Evolutionary conservation across 2,329 filamentous ascomycete genomes (phyloP).

Genomic region (Aspergillus vadensis): DNA sequence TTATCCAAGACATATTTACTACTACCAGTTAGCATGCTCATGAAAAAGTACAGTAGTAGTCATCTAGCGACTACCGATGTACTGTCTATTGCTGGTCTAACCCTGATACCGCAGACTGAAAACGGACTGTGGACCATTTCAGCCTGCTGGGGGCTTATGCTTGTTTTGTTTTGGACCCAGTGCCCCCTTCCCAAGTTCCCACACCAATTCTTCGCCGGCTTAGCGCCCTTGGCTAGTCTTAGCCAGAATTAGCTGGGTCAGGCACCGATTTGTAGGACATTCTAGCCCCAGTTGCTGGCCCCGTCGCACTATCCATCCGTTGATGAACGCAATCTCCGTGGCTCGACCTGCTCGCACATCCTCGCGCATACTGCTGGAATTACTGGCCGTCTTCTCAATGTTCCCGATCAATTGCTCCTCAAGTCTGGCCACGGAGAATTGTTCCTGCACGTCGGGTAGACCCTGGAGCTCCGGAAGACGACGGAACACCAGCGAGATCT

Average conservation of each 20-base stretch:
- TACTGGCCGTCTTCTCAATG: conserved; percentile 6
- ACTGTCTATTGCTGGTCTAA: too few species aligned
- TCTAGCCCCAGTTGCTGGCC: not conserved
- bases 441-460: not conserved
- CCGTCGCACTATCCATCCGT: conserved; percentile 9
- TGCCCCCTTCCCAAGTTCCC: too few species aligned
- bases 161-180: not conserved
- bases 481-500: conserved; percentile 4
- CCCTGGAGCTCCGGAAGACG: not conserved
- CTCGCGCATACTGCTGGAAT: conserved; percentile 12
- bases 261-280: conserved; percentile 1
- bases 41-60: too few species aligned
- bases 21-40: too few species aligned
- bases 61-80: too few species aligned
- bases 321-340: conserved; percentile 10
- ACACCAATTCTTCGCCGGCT: not conserved
- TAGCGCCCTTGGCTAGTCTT: not conserved
- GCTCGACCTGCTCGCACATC: conserved; percentile 6
- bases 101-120: too few species aligned
- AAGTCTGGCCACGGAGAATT: not conserved
- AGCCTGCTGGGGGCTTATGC: not conserved
- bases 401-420: conserved; percentile 1
- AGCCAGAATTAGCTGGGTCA: conserved; percentile 3
- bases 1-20: too few species aligned
- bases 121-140: too few species aligned